Evolutionary conservation across 306 rosid genomes (phyloP).

Genomic region (Begonia masoniana): DNA sequence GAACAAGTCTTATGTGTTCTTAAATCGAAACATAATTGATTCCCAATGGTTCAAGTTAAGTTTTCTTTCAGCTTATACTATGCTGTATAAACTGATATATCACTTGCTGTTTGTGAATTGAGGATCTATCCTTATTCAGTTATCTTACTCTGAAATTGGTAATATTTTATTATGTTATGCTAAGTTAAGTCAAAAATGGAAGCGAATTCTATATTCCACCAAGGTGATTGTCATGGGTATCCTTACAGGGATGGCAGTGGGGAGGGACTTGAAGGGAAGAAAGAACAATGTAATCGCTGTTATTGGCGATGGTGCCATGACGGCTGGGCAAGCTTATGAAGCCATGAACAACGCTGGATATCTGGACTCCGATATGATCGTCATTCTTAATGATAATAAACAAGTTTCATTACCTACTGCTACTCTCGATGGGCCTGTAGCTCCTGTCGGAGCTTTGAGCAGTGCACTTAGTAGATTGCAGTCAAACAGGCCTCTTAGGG

Average conservation of each 20-base stretch:
- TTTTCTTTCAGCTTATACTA: background rate
- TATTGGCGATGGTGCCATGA: conserved; percentile 98
- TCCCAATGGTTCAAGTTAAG: background rate
- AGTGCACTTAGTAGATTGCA: conserved; percentile 92
- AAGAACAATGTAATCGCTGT: conserved; percentile 71
- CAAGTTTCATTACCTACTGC: conserved; percentile 96
- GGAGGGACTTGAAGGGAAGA: conserved; percentile 79
- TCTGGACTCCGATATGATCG: conserved; percentile 95
- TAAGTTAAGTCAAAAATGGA: too few species aligned
- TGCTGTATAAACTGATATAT: too few species aligned
- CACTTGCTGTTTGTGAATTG: background rate
- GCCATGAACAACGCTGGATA: conserved; percentile 99
- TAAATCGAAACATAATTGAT: conserved; percentile 1
- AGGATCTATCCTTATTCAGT: too few species aligned
- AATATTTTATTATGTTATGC: too few species aligned
- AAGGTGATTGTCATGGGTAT: too few species aligned
- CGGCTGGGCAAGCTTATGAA: conserved; percentile 99
- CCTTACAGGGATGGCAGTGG: conserved; percentile 87
- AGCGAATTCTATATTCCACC: too few species aligned
- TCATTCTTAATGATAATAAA: conserved; percentile 90
- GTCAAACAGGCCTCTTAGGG: conserved; percentile 88
- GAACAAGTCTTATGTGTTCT: background rate
- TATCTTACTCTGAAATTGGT: too few species aligned
- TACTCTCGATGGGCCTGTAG: conserved; percentile 72
- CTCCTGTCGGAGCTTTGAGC: conserved; percentile 97